Evolutionary conservation across 2,329 filamentous ascomycete genomes (phyloP).

Genomic region (Juglanconis juglandina): DNA sequence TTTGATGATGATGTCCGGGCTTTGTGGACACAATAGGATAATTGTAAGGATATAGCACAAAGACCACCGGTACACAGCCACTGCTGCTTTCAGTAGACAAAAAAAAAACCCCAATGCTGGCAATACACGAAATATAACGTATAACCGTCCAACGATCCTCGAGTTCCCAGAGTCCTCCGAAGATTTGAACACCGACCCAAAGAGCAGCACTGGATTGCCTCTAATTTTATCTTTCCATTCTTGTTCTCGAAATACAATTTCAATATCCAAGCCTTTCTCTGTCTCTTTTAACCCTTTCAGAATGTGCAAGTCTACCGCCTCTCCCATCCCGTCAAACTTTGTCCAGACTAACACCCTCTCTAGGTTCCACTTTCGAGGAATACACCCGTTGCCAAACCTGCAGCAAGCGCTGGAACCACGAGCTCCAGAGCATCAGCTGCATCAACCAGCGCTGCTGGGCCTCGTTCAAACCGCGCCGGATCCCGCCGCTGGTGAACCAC

Average conservation of each 20-base stretch:
- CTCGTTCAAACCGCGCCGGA: not conserved
- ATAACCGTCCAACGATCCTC: too few relatives aligned
- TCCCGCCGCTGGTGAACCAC: not conserved
- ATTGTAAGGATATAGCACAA: not conserved
- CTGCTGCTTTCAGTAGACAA: not conserved
- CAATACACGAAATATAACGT: not conserved
- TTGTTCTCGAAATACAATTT: too few relatives aligned
- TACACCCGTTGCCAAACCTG: not conserved
- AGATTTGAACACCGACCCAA: too few relatives aligned
- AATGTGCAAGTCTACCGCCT: not conserved
- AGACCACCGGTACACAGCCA: not conserved
- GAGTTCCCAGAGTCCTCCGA: too few relatives aligned
- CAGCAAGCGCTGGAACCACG: not conserved
- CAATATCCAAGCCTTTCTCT: too few relatives aligned
- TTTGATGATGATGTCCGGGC: not conserved
- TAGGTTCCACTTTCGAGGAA: not conserved
- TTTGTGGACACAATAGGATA: not conserved
- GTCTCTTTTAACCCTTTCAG: too few relatives aligned
- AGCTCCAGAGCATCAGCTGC: not conserved
- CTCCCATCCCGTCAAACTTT: not conserved
- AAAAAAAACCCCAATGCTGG: not conserved
- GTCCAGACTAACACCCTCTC: not conserved
- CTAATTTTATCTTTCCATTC: too few relatives aligned
- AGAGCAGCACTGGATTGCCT: too few relatives aligned
- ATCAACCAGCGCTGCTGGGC: not conserved